phyloP scores from a whole-genome alignment of 208 protist genomes.

The Leptomonas seymouri region DNA sequence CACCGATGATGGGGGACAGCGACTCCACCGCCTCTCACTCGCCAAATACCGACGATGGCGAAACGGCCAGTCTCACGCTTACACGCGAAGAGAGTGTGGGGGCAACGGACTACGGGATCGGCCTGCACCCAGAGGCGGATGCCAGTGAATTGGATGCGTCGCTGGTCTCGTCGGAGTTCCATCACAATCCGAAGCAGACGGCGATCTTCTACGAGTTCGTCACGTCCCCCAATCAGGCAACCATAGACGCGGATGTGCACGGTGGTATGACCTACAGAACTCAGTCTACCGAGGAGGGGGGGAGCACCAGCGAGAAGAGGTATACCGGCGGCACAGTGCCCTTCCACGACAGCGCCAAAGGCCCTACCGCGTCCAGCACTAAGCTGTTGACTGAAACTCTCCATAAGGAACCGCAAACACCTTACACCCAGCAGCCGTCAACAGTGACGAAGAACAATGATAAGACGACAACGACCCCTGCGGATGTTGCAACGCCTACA shows the following conservation, averaged over 20 bases:
- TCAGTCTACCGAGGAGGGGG: not conserved
- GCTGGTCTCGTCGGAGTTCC: not conserved
- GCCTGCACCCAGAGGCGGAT: not conserved
- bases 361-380: not conserved
- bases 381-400: not conserved
- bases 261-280: not conserved
- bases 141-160: not conserved
- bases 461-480: not conserved
- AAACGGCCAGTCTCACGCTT: not conserved
- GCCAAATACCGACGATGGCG: not conserved
- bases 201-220: not conserved
- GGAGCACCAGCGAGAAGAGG: not conserved
- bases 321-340: not conserved
- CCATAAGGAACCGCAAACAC: not conserved
- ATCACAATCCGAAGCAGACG: not conserved
- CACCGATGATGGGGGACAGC: not conserved
- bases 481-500: no score
- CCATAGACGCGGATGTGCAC: not conserved
- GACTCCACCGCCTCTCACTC: not conserved
- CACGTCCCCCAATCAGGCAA: not conserved
- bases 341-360: slow-evolving; percentile 3
- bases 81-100: not conserved
- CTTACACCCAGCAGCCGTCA: not conserved
- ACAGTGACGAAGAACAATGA: not conserved
- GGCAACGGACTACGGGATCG: slow-evolving; percentile 1